Base-by-base conservation (phyloP, 257 asterid species). In the Prunella vulgaris region DNA sequence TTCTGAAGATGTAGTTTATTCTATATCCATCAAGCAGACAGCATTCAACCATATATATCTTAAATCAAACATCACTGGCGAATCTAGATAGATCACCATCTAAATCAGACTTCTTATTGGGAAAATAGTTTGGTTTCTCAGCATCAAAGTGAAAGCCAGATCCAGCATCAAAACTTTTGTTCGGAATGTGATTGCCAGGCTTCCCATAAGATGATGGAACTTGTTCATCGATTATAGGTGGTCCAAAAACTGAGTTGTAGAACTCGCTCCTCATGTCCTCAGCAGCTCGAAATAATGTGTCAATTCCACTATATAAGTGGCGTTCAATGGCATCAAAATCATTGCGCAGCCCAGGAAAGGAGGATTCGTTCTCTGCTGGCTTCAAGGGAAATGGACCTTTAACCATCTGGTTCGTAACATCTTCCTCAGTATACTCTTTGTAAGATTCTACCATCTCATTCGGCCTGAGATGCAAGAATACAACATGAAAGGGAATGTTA, bases 341-440 rank as follows among this genome's bases (percentile, higher is more conserved):
- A 63, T 78, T 74, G 8, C 77, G 91, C 73, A 91, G 70, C 37
- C 95, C 97, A 22, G 96, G 97, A 65, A 94, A 89, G 74, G 76
- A 71, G 9, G 87, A 52, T 18, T 33, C 80, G 2, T 25, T 68
- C 49, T 80, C 83, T 20, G 80, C 62, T 1, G 87, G 77, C 37
- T 79, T 84, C 28, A 80, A 56, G 17, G 81, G 48, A 21, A 54
- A 69, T 30, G 94, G 71, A 17, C 90, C 94, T 61, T 67, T 80
- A 20, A 51, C 73, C 90, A 90, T 84, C 75, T 89, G 86, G 54
- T 81, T 81, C 0, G 97, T 89, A 33, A 94, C 89, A 78, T 94
- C 97, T 77, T 94, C 96, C 85, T 89, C 96, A 0, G 93, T 83
- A 68, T 80, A 86, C 75, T 87, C 99, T 77, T 85, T 85, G 82